Evolutionary conservation across 2,329 filamentous ascomycete species (phyloP), one percentile per base, ranked within the genome.

Genomic region (Sporothrix euskadiensis): DNA sequence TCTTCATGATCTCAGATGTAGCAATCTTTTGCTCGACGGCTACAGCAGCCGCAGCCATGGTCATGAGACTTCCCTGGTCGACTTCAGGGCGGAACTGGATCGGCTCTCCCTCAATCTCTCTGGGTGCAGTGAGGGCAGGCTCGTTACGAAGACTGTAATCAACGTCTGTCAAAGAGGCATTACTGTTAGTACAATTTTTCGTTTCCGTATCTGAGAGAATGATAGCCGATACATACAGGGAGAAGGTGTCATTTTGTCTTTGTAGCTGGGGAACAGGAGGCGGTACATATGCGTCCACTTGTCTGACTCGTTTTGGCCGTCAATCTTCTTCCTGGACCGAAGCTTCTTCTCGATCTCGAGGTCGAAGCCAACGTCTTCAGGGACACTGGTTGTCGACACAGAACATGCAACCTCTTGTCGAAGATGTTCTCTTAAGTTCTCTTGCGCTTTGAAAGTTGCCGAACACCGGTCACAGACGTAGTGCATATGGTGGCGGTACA

Each of bases 281-380:
- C 78, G 76, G 75, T 81, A 83, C 22, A 82, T 80, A 47, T 81
- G 79, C 5, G 74, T 75, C 83, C 83, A 84, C 65, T 81, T 82
- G 59, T 83, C 80, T 9, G 78, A 77, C 52, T 83, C 82, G 0
- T 74, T 78, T 19, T 76, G 69, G 75, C 77, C 65, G n/a, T 77
- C 73, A 71, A 78, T 71, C 78, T 81, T 77, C 76, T 80, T 76
- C 1, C 82, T 77, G 8, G 80, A 82, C 5, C 80, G 79, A 4
- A 84, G 75, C 3, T 75, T 78, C 71, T 79, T 79, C 39, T 82
- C 77, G 14, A 81, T 80, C 9, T 82, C 81, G 7, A 78, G 76
- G 30, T 80, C 81, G 30, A 83, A 82, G 1, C 82, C 82, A 5
- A 14, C 22, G 30, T 77, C 75, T 49, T 83, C 81, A 0, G 81